phyloP scores from a whole-genome alignment of 345 rosid species.

The Psidium friedrichsthalianum region DNA sequence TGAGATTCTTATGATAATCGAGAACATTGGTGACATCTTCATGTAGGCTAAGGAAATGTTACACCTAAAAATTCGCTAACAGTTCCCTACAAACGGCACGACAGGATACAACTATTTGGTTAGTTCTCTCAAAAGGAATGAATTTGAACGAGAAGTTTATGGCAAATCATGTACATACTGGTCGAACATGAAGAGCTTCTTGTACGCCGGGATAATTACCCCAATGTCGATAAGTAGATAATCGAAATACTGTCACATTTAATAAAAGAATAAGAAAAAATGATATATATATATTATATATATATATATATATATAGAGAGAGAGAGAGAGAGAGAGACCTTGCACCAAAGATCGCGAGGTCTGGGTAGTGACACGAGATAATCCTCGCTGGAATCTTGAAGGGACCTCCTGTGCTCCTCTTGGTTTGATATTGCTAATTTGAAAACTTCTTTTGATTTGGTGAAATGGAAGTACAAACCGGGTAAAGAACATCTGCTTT shows the following conservation, averaged over 20 bases:
- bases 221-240: slow-evolving; percentile 9
- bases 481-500: background rate
- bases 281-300: background rate
- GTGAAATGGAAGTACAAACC: background rate
- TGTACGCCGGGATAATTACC: slow-evolving; percentile 18
- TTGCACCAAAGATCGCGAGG: background rate
- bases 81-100: slow-evolving; percentile 8
- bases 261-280: background rate
- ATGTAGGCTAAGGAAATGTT: slow-evolving; percentile 7
- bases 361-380: background rate
- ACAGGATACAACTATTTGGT: background rate
- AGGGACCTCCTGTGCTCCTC: background rate
- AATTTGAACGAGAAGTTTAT: background rate
- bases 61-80: slow-evolving; percentile 10
- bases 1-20: slow-evolving; percentile 9
- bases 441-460: background rate
- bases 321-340: background rate
- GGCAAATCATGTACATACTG: background rate
- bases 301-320: background rate
- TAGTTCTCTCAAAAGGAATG: background rate
- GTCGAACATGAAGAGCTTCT: slow-evolving; percentile 14
- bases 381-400: background rate
- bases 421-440: background rate
- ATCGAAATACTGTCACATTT: background rate
- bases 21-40: background rate